Conservation (phyloP, 805 yeast species). For the Barnettozyma sucrosica region DNA sequence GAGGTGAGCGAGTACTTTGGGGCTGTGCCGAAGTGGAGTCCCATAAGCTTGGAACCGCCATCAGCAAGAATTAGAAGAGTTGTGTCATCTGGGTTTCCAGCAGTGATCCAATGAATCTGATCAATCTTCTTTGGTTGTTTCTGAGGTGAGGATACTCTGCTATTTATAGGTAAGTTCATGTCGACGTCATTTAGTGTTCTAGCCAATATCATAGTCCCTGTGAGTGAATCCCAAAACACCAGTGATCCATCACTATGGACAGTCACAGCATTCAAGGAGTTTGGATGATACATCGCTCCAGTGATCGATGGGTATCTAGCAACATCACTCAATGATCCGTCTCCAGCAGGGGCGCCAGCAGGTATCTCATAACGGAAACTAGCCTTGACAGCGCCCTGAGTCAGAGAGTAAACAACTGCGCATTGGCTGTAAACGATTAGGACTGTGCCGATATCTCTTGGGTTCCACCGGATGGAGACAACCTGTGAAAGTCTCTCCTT, state of each 20-base stretch:
- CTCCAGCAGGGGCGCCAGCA: slow-evolving; percentile 70
- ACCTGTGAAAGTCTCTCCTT: slow-evolving; percentile 60
- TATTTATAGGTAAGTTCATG: slow-evolving; percentile 46
- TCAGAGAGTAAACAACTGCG: slow-evolving; percentile 64
- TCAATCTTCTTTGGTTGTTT: slow-evolving; percentile 35
- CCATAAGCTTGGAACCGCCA: slow-evolving; percentile 42
- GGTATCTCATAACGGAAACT: slow-evolving; percentile 57
- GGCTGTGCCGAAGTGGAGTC: slow-evolving; percentile 74
- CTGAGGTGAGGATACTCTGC: slow-evolving; percentile 10
- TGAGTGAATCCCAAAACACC: slow-evolving; percentile 88
- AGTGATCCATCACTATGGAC: slow-evolving; percentile 77
- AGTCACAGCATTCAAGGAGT: slow-evolving; percentile 78
- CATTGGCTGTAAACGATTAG: slow-evolving; percentile 66
- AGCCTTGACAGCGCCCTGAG: slow-evolving; percentile 51
- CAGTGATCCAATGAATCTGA: slow-evolving; percentile 72
- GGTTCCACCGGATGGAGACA: slow-evolving; percentile 67
- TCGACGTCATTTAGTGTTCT: slow-evolving; percentile 62
- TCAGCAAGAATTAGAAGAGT: slow-evolving; percentile 68
- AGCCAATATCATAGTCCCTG: slow-evolving; percentile 70
- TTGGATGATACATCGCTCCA: slow-evolving; percentile 82
- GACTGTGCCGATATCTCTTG: slow-evolving; percentile 78
- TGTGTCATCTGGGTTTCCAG: slow-evolving; percentile 73
- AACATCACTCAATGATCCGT: slow-evolving; percentile 28
- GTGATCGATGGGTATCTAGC: slow-evolving; percentile 36
- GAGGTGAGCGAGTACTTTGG: slow-evolving; percentile 77